Conservation (phyloP, 306 rosid species). For the Prunus davidiana region DNA sequence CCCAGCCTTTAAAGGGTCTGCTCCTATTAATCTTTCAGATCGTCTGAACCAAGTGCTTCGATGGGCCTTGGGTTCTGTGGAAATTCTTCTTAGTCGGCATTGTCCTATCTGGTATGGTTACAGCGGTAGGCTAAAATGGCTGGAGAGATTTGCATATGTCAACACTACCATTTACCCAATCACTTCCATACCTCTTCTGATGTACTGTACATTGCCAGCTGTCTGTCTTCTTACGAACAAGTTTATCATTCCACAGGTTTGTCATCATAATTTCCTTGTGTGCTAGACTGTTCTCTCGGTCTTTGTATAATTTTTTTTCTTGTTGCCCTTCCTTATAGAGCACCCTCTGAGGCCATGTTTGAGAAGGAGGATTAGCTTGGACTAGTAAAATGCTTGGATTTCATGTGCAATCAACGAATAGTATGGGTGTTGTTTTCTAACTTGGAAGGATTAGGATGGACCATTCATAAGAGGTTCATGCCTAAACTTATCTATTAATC, state of each 20-base stretch:
- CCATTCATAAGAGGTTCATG: too few species aligned
- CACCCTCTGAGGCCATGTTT: background rate
- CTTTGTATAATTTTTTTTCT: background rate
- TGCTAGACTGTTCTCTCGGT: background rate
- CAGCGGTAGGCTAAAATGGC: constrained; percentile 89
- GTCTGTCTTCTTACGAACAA: constrained; percentile 96
- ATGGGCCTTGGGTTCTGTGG: constrained; percentile 97
- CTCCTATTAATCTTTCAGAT: constrained; percentile 97
- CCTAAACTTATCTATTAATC: too few species aligned
- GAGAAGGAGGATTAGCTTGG: too few species aligned
- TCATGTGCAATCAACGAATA: too few species aligned
- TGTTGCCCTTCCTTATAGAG: background rate
- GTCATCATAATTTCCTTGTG: constrained; percentile 13
- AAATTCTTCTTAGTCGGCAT: constrained; percentile 89
- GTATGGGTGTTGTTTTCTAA: too few species aligned
- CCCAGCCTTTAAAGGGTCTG: constrained; percentile 95
- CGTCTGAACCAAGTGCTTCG: constrained; percentile 98
- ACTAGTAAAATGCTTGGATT: too few species aligned
- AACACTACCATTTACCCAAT: constrained; percentile 96
- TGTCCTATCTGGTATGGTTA: constrained; percentile 99
- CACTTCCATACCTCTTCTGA: constrained; percentile 86
- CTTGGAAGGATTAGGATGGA: too few species aligned
- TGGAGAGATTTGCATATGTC: constrained; percentile 87
- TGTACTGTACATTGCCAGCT: constrained; percentile 91
- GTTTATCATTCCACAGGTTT: constrained; percentile 97